Evolutionary conservation across 2,329 filamentous ascomycete species (phyloP).

Genomic region (Ophiostoma ulmi): DNA sequence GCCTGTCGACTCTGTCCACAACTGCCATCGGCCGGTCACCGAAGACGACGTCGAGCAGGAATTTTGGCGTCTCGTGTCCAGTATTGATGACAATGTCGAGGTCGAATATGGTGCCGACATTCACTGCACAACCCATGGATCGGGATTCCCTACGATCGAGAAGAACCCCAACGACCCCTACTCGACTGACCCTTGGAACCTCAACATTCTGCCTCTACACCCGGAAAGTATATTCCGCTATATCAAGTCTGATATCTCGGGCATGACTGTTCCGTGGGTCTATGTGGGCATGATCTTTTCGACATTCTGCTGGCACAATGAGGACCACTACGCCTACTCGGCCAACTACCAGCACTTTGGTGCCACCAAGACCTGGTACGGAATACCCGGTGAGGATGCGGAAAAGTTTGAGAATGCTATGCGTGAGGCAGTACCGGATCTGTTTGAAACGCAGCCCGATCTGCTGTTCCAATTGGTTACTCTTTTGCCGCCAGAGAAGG

Average conservation of each 20-base stretch:
- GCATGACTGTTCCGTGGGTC: conserved; percentile 98
- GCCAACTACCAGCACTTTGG: conserved; percentile 98
- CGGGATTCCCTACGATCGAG: conserved; percentile 91
- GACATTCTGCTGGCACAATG: conserved; percentile 98
- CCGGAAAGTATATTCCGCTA: conserved; percentile 90
- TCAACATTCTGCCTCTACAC: conserved; percentile 86
- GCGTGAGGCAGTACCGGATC: conserved; percentile 87
- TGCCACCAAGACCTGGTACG: conserved; percentile 98
- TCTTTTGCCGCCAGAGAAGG: conserved; percentile 82
- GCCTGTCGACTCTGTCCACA: conserved; percentile 78
- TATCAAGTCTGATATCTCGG: conserved; percentile 96
- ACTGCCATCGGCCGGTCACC: conserved; percentile 73
- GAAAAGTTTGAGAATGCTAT: conserved; percentile 95
- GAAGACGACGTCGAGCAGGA: conserved; percentile 95
- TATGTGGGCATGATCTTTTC: conserved; percentile 99
- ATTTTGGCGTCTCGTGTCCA: conserved; percentile 93
- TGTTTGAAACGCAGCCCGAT: conserved; percentile 96
- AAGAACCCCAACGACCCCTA: conserved; percentile 83
- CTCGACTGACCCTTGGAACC: conserved; percentile 87
- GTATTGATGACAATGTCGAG: conserved; percentile 90
- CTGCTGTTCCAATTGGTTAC: conserved; percentile 97
- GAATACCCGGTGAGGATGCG: conserved; percentile 87
- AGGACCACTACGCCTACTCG: conserved; percentile 96
- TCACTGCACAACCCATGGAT: conserved; percentile 95
- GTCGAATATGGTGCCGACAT: conserved; percentile 98